These are phyloP conservation scores for Exophiala alcalophila DNA, from an alignment of 2,329 filamentous ascomycete genomes.

Conservation along the genomic window DNA sequence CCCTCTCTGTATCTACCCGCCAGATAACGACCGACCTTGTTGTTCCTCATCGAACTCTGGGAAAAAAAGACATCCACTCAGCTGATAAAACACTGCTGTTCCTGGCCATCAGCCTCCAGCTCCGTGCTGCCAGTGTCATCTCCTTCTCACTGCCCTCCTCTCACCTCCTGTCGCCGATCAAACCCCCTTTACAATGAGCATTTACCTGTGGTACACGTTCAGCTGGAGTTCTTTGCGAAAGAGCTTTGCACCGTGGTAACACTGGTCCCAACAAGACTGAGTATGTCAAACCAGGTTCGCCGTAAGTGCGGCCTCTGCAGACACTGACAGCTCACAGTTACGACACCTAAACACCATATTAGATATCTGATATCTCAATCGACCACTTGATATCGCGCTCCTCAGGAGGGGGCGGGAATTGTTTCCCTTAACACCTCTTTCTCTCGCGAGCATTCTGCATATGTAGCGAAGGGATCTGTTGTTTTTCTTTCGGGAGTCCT, in stretches of 20 bases:
- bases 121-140: slow-evolving; percentile 6
- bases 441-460: slow-evolving; percentile 15
- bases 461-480: slow-evolving; percentile 6
- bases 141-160: slow-evolving; percentile 1
- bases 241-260: slow-evolving; percentile 28
- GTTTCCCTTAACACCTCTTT: slow-evolving; percentile 5
- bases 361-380: slow-evolving; percentile 8
- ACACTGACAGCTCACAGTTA: slow-evolving; percentile 18
- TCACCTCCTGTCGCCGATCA: slow-evolving; percentile 3
- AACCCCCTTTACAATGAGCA: slow-evolving; percentile 30
- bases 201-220: slow-evolving; percentile 31
- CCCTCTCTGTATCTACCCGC: slow-evolving; percentile 13
- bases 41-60: slow-evolving; percentile 20
- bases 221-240: slow-evolving; percentile 32
- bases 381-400: slow-evolving; percentile 16
- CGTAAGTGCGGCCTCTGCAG: too few species aligned
- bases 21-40: slow-evolving; percentile 25
- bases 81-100: slow-evolving; percentile 22
- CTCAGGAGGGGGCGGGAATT: slow-evolving; percentile 10
- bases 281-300: too few species aligned
- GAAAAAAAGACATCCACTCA: slow-evolving; percentile 16
- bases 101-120: slow-evolving; percentile 12
- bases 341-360: slow-evolving; percentile 11
- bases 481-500: slow-evolving; percentile 5
- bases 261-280: slow-evolving; percentile 8